Evolutionary conservation across 1,139 yeast species (phyloP).

Genomic region (Wickerhamiella pararugosa): DNA sequence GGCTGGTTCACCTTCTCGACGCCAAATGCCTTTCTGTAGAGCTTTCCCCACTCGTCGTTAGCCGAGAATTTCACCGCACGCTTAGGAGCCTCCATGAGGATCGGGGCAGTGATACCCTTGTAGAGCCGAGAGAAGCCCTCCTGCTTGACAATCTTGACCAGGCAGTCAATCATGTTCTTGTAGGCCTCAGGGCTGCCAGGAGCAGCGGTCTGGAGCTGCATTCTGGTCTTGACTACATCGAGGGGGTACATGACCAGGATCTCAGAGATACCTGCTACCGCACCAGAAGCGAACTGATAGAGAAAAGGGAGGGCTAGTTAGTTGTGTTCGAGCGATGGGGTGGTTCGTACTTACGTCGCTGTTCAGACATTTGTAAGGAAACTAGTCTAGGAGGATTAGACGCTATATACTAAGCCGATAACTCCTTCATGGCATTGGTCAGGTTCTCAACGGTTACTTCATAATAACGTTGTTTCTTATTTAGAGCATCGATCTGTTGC

Average conservation of each 20-base stretch:
- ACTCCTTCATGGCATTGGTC: slow-evolving; percentile 42
- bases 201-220: slow-evolving; percentile 64
- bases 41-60: slow-evolving; percentile 89
- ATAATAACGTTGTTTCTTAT: slow-evolving; percentile 56
- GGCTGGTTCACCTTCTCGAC: slow-evolving; percentile 60
- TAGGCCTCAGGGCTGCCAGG: slow-evolving; percentile 39
- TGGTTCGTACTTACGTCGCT: slow-evolving; percentile 8
- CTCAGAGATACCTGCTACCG: slow-evolving; percentile 96
- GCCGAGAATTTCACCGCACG: slow-evolving; percentile 95
- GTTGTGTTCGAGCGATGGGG: not conserved
- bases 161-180: slow-evolving; percentile 70
- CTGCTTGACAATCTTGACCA: slow-evolving; percentile 62
- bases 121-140: slow-evolving; percentile 80
- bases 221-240: slow-evolving; percentile 95
- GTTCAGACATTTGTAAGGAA: slow-evolving; percentile 6
- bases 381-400: too few species aligned
- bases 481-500: slow-evolving; percentile 46
- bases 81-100: slow-evolving; percentile 99
- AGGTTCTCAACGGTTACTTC: slow-evolving; percentile 69
- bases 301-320: slow-evolving; percentile 53
- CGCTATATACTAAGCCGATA: slow-evolving; percentile 12
- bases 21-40: slow-evolving; percentile 63
- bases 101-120: slow-evolving; percentile 91
- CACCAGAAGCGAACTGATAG: slow-evolving; percentile 88
- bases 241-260: slow-evolving; percentile 95